Conservation (phyloP, 2,329 filamentous ascomycete species). For the Escovopsis weberi region DNA sequence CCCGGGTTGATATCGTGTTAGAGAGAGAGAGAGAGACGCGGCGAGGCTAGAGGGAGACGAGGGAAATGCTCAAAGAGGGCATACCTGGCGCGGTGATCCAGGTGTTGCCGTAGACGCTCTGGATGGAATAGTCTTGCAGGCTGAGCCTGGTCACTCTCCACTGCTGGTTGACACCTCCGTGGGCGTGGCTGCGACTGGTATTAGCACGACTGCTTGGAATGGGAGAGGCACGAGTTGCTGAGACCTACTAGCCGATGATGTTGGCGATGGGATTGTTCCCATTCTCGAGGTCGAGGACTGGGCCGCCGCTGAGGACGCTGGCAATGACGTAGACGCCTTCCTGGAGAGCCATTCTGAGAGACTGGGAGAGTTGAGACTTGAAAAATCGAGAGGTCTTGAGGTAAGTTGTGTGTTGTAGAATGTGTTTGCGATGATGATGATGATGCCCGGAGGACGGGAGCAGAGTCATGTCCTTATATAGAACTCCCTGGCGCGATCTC, state of each 20-base stretch:
- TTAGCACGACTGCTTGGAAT: background rate
- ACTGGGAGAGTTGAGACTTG: background rate
- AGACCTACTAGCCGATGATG: background rate
- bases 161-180: background rate
- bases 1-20: background rate
- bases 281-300: constrained; percentile 1
- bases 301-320: background rate
- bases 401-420: background rate
- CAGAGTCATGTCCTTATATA: background rate
- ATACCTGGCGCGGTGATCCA: constrained; percentile 2
- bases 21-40: background rate
- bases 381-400: background rate
- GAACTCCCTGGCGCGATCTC: no score
- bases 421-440: background rate
- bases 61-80: background rate
- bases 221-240: background rate
- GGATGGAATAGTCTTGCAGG: background rate
- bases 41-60: background rate
- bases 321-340: constrained; percentile 2
- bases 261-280: background rate
- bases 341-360: background rate
- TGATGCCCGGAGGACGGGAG: no score
- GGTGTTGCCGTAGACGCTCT: background rate
- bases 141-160: constrained; percentile 2
- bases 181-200: background rate